These are phyloP conservation scores for Cephaloascus fragrans DNA, from an alignment of 805 yeast genomes.

Conservation along the genomic window DNA sequence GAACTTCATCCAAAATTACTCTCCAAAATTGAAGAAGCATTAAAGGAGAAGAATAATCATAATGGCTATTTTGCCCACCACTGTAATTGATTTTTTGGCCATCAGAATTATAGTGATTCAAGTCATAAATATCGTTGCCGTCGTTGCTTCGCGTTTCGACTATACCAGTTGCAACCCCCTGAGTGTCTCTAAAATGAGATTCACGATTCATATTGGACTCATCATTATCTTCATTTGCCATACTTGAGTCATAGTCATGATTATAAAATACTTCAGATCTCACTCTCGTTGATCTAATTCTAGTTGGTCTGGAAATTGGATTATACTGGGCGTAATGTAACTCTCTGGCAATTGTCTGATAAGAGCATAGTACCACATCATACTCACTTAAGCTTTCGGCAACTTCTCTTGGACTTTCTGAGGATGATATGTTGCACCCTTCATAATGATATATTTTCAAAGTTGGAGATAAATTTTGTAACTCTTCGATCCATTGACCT, in stretches of 20 bases:
- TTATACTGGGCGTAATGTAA: conserved; percentile 71
- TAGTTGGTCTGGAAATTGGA: conserved; percentile 41
- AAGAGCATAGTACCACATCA: conserved; percentile 79
- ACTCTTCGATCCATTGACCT: conserved; percentile 80
- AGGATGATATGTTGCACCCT: conserved; percentile 25
- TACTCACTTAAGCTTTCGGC: conserved; percentile 46
- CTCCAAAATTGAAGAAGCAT: conserved; percentile 82
- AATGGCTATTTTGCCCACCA: background rate
- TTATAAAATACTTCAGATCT: conserved; percentile 2
- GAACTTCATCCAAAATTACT: conserved; percentile 88
- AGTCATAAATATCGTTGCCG: background rate
- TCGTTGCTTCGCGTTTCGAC: no score
- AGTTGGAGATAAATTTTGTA: conserved; percentile 45
- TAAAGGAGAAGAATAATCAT: conserved; percentile 72
- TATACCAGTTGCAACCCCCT: no score
- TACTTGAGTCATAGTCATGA: background rate
- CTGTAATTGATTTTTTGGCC: background rate
- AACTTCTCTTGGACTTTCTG: conserved; percentile 22
- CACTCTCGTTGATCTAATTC: conserved; percentile 22
- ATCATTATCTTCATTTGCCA: background rate
- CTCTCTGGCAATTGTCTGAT: conserved; percentile 61
- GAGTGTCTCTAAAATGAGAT: no score
- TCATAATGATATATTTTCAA: conserved; percentile 54
- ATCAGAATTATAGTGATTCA: background rate
- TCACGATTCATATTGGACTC: no score